Evolutionary conservation across 495 filamentous ascomycete species (phyloP).

Genomic region (Bathelium albidoporum): DNA sequence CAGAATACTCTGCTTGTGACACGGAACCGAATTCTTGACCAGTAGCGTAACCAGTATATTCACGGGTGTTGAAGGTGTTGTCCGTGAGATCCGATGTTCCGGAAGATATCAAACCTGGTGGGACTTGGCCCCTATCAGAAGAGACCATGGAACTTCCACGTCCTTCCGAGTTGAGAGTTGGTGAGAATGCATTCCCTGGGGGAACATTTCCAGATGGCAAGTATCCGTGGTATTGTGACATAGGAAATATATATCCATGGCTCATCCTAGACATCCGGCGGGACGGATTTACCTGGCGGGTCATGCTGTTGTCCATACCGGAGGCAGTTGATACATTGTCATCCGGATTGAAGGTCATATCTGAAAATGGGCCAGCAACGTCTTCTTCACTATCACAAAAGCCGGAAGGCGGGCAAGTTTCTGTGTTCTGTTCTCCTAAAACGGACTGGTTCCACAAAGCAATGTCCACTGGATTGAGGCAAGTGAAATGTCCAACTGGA

Average conservation of each 20-base stretch:
- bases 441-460: constrained; percentile 5
- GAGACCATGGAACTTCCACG: not conserved
- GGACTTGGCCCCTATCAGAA: not conserved
- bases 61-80: not conserved
- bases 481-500: not conserved
- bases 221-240: not conserved
- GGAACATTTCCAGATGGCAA: not conserved
- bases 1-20: not conserved
- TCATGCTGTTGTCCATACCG: constrained; percentile 4
- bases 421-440: constrained; percentile 1
- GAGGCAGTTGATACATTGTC: constrained; percentile 5
- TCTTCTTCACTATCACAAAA: not conserved
- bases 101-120: not conserved
- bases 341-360: not conserved
- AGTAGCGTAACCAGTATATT: not conserved
- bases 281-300: not conserved
- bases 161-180: not conserved
- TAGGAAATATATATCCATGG: not conserved
- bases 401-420: not conserved
- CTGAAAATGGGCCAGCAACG: not conserved
- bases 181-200: not conserved
- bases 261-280: not conserved
- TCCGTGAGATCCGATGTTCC: not conserved
- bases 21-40: not conserved
- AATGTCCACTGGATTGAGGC: constrained; percentile 1